Conservation (phyloP, 345 rosid genomes). For the Hibiscus tridactylites region DNA sequence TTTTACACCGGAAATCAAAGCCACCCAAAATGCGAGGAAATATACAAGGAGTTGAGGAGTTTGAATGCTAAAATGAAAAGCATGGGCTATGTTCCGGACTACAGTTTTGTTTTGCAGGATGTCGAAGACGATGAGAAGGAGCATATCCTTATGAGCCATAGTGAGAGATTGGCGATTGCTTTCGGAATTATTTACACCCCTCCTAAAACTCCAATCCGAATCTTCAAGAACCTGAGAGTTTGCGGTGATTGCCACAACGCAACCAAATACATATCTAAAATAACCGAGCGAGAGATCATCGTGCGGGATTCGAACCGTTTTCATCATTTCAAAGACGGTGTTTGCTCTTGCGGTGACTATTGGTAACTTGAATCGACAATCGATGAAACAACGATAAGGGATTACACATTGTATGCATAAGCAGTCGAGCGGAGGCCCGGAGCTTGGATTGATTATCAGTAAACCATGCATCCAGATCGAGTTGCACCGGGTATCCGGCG, state of each 20-base stretch:
- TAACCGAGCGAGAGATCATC: constrained; percentile 26
- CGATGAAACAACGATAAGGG: background rate
- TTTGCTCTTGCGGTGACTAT: constrained; percentile 52
- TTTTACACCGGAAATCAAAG: constrained; percentile 48
- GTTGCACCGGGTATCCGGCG: background rate
- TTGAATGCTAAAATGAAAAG: constrained; percentile 38
- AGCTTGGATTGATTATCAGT: background rate
- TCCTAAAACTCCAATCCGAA: constrained; percentile 30
- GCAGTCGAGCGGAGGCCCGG: background rate
- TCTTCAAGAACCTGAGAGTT: constrained; percentile 51
- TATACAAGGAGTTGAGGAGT: constrained; percentile 29
- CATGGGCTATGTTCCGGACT: constrained; percentile 46
- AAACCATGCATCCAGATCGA: background rate
- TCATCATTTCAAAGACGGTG: constrained; percentile 48
- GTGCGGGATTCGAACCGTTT: constrained; percentile 42
- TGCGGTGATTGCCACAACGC: constrained; percentile 39
- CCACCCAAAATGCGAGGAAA: constrained; percentile 32
- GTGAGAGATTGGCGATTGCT: constrained; percentile 51
- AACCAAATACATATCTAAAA: constrained; percentile 27
- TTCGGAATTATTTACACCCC: constrained; percentile 40
- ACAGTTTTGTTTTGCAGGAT: constrained; percentile 48
- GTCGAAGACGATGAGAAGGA: constrained; percentile 63
- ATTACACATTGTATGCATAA: background rate
- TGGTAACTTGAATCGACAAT: constrained; percentile 24
- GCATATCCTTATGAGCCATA: constrained; percentile 44